Percentiles rank a stretch among this genome's conserved stretches.
These are phyloP conservation scores for Coprinopsis strossmayeri DNA, from an alignment of 768 basidiomycete genomes.

Conservation along the genomic window DNA sequence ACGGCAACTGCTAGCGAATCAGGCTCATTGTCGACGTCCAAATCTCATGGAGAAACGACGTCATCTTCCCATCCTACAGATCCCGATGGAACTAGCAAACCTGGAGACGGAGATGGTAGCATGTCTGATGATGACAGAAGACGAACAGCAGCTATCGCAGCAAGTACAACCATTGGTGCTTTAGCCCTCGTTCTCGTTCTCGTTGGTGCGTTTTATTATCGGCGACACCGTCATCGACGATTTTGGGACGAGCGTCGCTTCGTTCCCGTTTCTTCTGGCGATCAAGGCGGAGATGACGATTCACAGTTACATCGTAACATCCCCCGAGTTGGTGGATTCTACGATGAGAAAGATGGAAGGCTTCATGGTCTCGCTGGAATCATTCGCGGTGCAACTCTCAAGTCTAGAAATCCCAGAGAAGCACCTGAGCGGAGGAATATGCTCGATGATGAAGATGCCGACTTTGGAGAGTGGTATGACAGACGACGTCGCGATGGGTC, in stretches of 20 bases:
- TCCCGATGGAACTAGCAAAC: not conserved
- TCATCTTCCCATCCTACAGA: not conserved
- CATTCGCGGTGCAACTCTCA: conserved; percentile 22
- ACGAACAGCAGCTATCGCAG: conserved; percentile 38
- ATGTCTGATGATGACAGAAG: not conserved
- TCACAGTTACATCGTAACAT: conserved; percentile 7
- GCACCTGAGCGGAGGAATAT: conserved; percentile 52
- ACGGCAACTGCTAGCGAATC: too few relatives aligned
- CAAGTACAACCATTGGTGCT: conserved; percentile 58
- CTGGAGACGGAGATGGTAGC: not conserved
- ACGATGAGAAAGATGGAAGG: conserved; percentile 14
- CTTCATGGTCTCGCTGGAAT: conserved; percentile 25
- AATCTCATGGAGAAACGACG: conserved; percentile 1
- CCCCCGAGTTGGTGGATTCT: conserved; percentile 9
- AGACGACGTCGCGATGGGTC: conserved; percentile 30
- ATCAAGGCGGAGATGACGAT: conserved; percentile 23
- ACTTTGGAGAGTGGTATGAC: conserved; percentile 39
- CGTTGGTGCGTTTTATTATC: conserved; percentile 35
- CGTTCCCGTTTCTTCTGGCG: conserved; percentile 20
- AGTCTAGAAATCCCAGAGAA: conserved; percentile 20
- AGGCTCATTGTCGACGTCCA: too few relatives aligned
- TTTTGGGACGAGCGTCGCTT: conserved; percentile 21
- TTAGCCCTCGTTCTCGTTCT: conserved; percentile 44
- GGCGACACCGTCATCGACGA: conserved; percentile 26
- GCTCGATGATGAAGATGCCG: conserved; percentile 71